Base-by-base conservation (phyloP, 2,329 filamentous ascomycete species). In the Scolecobasidium constrictum region DNA sequence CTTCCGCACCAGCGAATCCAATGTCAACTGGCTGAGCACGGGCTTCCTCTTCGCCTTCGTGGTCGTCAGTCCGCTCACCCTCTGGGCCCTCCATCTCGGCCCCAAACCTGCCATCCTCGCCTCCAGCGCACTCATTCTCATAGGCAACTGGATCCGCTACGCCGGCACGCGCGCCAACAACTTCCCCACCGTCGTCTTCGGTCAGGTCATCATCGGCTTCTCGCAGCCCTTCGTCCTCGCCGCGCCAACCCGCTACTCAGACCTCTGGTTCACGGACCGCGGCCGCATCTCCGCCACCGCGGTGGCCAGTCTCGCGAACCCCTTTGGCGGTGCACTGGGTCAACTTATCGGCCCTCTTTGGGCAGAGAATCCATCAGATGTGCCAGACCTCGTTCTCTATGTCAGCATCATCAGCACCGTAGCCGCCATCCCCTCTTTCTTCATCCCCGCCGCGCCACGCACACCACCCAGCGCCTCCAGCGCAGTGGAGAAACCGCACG, bases 21-120 rank as follows among this genome's bases (percentile, higher is more conserved):
- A 76, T 22, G 82, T 96, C 64, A 96, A 96, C 64, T 96, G 92
- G 92, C 72, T 94, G 48, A 87, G 82, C 55, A 96, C 83, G 0
- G 81, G 73, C 31, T 94, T 93, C 58, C 70, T 94, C 38, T 90
- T 96, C 58, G 71, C 87, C 40, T 96, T 94, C 56, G 77, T 83
- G 35, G 69, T 74, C 50, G 69, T 80, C 34, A 78, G 78, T 37
- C 90, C 92, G 43, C 70, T 80, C 34, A 76, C 78, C 35, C 82
- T 96, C 55, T 83, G 78, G 60, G 77, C 81, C 19, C 72, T 96
- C 22, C 86, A 94, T 61, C 75, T 72, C 41, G 86, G 88, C 0
- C 85, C 88, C 2, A 88, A 83, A 60, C 69, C 72, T 22, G 80
- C 86, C 42, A 86, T 95, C 55, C 68, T 93, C 46, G 70, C 70